Evolutionary conservation across 1,139 yeast genomes (phyloP).

Genomic region (Candida glucosophila): DNA sequence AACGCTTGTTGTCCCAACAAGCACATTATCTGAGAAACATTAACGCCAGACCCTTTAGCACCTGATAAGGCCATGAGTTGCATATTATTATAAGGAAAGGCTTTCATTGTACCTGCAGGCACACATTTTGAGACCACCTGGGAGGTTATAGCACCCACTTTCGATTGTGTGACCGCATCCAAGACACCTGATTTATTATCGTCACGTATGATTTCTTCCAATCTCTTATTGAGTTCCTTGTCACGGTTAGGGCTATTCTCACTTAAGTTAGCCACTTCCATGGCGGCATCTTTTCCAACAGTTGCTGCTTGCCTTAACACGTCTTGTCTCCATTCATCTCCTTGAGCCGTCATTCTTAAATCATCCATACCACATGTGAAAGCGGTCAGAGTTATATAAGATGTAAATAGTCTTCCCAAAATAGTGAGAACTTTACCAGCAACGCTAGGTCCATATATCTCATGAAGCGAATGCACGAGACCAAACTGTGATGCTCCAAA

Average conservation of each 20-base stretch:
- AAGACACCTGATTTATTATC: slow-evolving; percentile 85
- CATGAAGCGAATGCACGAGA: slow-evolving; percentile 92
- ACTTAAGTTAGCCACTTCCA: slow-evolving; percentile 85
- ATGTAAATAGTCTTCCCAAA: slow-evolving; percentile 88
- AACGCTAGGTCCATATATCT: slow-evolving; percentile 83
- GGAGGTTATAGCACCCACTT: slow-evolving; percentile 86
- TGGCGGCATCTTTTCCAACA: slow-evolving; percentile 85
- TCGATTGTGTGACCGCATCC: slow-evolving; percentile 93
- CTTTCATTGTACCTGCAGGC: slow-evolving; percentile 92
- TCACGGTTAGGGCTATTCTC: slow-evolving; percentile 47
- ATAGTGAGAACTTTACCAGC: slow-evolving; percentile 90
- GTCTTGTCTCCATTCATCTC: slow-evolving; percentile 82
- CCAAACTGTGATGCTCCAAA: slow-evolving; percentile 98
- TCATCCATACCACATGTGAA: slow-evolving; percentile 99
- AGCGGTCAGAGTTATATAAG: slow-evolving; percentile 85
- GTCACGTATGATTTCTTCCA: slow-evolving; percentile 93
- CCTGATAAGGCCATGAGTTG: slow-evolving; percentile 99
- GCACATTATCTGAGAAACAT: slow-evolving; percentile 99
- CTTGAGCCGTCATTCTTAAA: slow-evolving; percentile 82
- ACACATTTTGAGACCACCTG: slow-evolving; percentile 91
- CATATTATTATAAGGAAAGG: slow-evolving; percentile 94
- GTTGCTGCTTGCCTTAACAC: slow-evolving; percentile 70
- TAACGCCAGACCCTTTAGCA: slow-evolving; percentile 97
- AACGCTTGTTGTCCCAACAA: slow-evolving; percentile 97
- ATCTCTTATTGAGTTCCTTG: slow-evolving; percentile 74